A percentile compares a stretch with the other conserved stretches of the same genome.
phyloP scores from a whole-genome alignment of 768 basidiomycete genomes.

The Tylopilus rubrobrunneus region DNA sequence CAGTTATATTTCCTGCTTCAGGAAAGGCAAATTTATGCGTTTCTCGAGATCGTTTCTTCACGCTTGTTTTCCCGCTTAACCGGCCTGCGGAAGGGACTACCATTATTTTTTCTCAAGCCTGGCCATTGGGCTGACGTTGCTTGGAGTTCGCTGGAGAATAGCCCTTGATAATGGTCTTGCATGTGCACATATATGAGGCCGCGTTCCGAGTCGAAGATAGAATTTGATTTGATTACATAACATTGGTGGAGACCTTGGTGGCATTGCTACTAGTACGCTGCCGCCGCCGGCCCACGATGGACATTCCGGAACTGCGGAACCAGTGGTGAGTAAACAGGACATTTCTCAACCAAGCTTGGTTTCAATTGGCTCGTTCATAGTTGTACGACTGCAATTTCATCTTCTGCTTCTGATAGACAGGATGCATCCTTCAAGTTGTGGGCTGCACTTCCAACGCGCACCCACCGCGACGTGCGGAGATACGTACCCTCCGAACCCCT shows the following conservation, averaged over 20 bases:
- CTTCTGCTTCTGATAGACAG: not conserved
- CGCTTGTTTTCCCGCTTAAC: not conserved
- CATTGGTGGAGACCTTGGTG: not conserved
- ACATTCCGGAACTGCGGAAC: not conserved
- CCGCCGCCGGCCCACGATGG: not conserved
- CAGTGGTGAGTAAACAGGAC: not conserved
- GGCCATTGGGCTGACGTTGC: not conserved
- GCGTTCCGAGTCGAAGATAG: not conserved
- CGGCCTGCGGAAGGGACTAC: no score
- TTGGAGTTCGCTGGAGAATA: not conserved
- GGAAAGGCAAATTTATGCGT: no score
- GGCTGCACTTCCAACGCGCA: not conserved
- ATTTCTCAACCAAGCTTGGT: not conserved
- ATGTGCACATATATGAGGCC: not conserved
- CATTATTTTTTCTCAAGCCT: not conserved
- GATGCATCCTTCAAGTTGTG: not conserved
- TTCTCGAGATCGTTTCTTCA: no score
- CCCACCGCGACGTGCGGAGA: not conserved
- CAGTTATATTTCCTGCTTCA: not conserved
- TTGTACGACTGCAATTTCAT: constrained; percentile 5
- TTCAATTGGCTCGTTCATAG: not conserved
- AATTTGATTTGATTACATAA: not conserved
- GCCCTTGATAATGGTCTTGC: not conserved
- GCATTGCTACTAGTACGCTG: not conserved
- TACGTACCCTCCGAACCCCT: not conserved